Percentiles rank a stretch among this genome's conserved stretches.
Conservation (phyloP, 2,329 filamentous ascomycete species). For the Cladosporium sp. region DNA sequence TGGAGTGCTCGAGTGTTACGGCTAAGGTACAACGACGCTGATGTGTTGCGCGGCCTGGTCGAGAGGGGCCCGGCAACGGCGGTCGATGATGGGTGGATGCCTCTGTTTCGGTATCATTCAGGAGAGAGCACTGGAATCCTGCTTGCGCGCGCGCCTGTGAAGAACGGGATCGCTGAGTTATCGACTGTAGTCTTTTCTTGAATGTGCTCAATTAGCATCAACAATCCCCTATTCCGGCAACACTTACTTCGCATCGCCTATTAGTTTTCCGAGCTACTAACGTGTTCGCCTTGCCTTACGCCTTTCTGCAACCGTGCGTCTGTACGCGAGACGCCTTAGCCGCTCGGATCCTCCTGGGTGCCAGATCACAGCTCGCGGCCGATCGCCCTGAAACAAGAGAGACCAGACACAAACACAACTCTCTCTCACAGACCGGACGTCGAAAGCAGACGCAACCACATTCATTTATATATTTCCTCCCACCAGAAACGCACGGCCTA, state of each 20-base stretch:
- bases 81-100: constrained; percentile 1
- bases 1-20: background rate
- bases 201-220: background rate
- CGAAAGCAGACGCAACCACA: background rate
- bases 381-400: background rate
- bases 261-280: background rate
- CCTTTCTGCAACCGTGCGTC: constrained; percentile 6
- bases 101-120: constrained; percentile 1
- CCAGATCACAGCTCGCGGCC: background rate
- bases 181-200: background rate
- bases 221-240: background rate
- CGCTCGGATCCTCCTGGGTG: constrained; percentile 4
- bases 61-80: constrained; percentile 13
- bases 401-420: background rate
- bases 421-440: background rate
- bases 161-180: background rate
- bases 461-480: constrained; percentile 2
- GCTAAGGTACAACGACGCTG: constrained; percentile 9
- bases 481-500: constrained; percentile 2
- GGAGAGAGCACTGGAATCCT: background rate
- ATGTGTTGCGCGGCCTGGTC: constrained; percentile 6
- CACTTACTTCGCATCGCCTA: constrained; percentile 7
- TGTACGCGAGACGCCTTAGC: constrained; percentile 17
- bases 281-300: constrained; percentile 6
- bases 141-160: background rate